A percentile compares a stretch with the other conserved stretches of the same genome.
Evolutionary conservation across 495 filamentous ascomycete genomes (phyloP).

Genomic region (Xylaria castorea): DNA sequence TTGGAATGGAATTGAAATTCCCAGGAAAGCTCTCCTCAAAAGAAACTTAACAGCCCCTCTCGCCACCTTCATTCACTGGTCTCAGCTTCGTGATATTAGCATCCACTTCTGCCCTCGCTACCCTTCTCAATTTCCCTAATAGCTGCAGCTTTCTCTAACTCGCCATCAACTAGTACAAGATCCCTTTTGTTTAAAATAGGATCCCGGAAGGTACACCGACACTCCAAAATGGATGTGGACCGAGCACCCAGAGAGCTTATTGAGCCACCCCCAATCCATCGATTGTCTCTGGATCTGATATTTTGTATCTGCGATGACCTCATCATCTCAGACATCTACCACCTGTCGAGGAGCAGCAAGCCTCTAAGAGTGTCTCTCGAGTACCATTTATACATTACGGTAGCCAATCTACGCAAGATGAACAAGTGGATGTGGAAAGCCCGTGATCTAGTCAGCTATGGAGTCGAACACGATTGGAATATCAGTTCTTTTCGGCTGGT

Average conservation of each 20-base stretch:
- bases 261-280: background rate
- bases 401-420: background rate
- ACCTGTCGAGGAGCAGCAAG: background rate
- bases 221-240: background rate
- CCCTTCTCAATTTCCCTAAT: background rate
- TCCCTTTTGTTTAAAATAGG: background rate
- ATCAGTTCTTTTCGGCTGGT: background rate
- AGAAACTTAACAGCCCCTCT: too few relatives aligned
- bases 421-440: background rate
- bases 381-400: background rate
- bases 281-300: background rate
- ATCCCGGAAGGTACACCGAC: background rate
- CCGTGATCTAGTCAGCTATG: background rate
- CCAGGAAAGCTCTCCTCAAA: too few relatives aligned
- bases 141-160: too few relatives aligned
- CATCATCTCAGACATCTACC: background rate
- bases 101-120: background rate
- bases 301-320: background rate
- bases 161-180: background rate
- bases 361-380: background rate
- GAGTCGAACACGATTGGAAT: background rate
- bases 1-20: too few relatives aligned
- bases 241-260: background rate
- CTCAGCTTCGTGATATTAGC: too few relatives aligned
- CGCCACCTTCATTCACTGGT: too few relatives aligned